Conservation (phyloP, 768 basidiomycete species). For the Lactarius psammicola region DNA sequence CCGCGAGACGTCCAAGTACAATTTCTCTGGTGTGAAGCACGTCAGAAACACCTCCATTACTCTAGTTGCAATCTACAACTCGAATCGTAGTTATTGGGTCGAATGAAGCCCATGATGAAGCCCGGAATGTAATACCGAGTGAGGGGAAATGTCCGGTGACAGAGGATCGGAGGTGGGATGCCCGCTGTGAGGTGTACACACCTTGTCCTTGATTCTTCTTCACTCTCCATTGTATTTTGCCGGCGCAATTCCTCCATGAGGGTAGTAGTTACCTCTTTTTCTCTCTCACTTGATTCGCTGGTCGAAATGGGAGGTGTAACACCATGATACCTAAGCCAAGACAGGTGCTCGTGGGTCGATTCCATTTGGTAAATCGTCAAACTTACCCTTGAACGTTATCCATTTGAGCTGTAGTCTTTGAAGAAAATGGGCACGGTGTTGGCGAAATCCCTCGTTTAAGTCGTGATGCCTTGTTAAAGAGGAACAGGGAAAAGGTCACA, state of each 20-base stretch:
- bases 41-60: conserved; percentile 19
- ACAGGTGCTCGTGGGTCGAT: not conserved
- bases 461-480: not conserved
- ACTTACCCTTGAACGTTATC: conserved; percentile 25
- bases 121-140: not conserved
- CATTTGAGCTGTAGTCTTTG: conserved; percentile 13
- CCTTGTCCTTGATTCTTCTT: conserved; percentile 86
- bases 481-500: not conserved
- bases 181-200: conserved; percentile 34
- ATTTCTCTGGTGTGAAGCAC: conserved; percentile 64
- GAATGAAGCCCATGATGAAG: not conserved
- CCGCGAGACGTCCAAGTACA: conserved; percentile 85
- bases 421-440: not conserved
- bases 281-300: conserved; percentile 67
- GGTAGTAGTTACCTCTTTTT: conserved; percentile 78
- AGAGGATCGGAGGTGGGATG: not conserved
- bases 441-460: not conserved
- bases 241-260: conserved; percentile 88
- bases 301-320: conserved; percentile 86
- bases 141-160: conserved; percentile 2
- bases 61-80: conserved; percentile 16
- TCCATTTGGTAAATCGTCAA: not conserved
- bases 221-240: conserved; percentile 86
- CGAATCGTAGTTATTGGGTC: not conserved
- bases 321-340: conserved; percentile 60